These are phyloP conservation scores for Cicer arietinum DNA, from an alignment of 306 rosid species.

Conservation along the genomic window DNA sequence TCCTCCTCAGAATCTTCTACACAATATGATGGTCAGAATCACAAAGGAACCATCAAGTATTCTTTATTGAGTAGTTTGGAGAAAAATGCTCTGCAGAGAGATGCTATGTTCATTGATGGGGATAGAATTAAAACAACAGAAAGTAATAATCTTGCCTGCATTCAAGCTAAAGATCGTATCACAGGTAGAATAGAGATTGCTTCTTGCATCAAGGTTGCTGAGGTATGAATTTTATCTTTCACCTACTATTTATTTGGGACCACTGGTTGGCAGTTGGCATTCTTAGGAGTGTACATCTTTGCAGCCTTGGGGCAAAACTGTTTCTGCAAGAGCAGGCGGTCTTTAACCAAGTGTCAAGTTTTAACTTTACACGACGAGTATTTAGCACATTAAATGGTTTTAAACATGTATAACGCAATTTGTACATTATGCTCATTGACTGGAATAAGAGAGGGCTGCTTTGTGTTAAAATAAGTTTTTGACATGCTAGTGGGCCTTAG, in stretches of 20 bases:
- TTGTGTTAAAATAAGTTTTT: slow-evolving; percentile 9
- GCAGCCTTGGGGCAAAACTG: slow-evolving; percentile 1
- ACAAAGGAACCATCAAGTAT: slow-evolving; percentile 69
- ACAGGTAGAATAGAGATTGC: slow-evolving; percentile 88
- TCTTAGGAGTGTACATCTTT: slow-evolving; percentile 19
- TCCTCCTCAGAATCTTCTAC: slow-evolving; percentile 64
- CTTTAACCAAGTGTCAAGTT: too few relatives aligned
- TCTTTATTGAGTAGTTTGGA: slow-evolving; percentile 63
- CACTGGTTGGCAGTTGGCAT: slow-evolving; percentile 34
- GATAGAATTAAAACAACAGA: slow-evolving; percentile 78
- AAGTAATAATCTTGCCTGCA: slow-evolving; percentile 78
- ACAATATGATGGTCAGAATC: slow-evolving; percentile 59
- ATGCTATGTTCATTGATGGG: slow-evolving; percentile 69
- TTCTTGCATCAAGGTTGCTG: slow-evolving; percentile 82
- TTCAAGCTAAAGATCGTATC: slow-evolving; percentile 85
- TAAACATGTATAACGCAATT: slow-evolving; percentile 11
- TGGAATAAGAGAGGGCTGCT: slow-evolving; percentile 4
- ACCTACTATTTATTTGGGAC: slow-evolving; percentile 18
- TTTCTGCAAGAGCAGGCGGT: background rate
- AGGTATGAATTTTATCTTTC: slow-evolving; percentile 61
- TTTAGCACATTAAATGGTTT: slow-evolving; percentile 27
- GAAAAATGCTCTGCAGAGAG: slow-evolving; percentile 68
- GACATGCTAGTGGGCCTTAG: slow-evolving; percentile 20
- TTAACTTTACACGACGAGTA: background rate
- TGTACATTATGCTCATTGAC: background rate